phyloP scores from a whole-genome alignment of 2,329 filamentous ascomycete genomes.

The Aspergillus pseudonomiae region DNA sequence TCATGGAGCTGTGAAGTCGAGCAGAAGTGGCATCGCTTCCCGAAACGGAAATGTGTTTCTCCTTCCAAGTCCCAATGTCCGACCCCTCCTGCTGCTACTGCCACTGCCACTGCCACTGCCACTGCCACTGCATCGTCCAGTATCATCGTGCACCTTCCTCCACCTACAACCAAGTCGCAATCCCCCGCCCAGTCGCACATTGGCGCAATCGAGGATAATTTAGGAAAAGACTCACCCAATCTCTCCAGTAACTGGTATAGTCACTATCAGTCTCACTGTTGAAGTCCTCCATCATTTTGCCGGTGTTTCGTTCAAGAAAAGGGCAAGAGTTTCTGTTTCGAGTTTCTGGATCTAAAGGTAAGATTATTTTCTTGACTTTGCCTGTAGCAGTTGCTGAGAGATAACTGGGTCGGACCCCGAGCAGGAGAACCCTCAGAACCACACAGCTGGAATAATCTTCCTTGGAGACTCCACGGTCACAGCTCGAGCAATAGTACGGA shows the following conservation, averaged over 20 bases:
- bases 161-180: slow-evolving; percentile 11
- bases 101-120: not conserved
- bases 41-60: not conserved
- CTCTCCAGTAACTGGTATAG: slow-evolving; percentile 98
- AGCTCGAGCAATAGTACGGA: not conserved
- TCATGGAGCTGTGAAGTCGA: not conserved
- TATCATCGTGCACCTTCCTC: slow-evolving; percentile 9
- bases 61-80: not conserved
- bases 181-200: slow-evolving; percentile 10
- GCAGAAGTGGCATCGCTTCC: not conserved
- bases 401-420: slow-evolving; percentile 23
- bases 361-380: slow-evolving; percentile 24
- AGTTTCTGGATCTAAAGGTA: slow-evolving; percentile 12
- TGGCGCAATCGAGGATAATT: slow-evolving; percentile 13
- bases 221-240: slow-evolving; percentile 75
- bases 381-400: slow-evolving; percentile 29
- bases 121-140: not conserved
- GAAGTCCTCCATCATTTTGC: slow-evolving; percentile 83
- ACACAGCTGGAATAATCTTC: slow-evolving; percentile 21
- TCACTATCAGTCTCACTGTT: slow-evolving; percentile 97
- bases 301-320: not conserved
- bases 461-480: slow-evolving; percentile 19
- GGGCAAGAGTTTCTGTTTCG: not conserved
- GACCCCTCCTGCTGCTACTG: not conserved
- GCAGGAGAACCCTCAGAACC: slow-evolving; percentile 27